Evolutionary conservation across 208 protist genomes (phyloP), one percentile per base, ranked within the genome.

Genomic region (Leishmania arabica): DNA sequence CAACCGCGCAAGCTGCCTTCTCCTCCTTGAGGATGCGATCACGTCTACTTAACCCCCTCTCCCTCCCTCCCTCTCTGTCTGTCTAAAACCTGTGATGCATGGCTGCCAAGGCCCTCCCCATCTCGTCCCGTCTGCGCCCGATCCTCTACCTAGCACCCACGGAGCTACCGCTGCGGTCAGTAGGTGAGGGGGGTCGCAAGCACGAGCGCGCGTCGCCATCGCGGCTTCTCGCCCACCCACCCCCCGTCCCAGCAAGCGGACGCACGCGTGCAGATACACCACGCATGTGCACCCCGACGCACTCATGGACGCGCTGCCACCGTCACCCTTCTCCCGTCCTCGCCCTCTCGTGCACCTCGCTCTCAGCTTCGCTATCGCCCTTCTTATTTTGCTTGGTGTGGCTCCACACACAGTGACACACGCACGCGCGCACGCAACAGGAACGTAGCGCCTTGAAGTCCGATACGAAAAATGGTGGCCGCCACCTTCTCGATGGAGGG

Each of bases 401-500:
- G 8, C 58, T n/a, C 1, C n/a, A 75, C 21, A 37, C 45, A 75
- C 47, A 31, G 15, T n/a, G 13, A 75, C 54, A 78, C 34, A 49
- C 73, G 31, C 73, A 77, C 74, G 21, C 53, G 15, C 47, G 45
- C 19, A 34, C 17, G 2, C 17, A 8, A n/a, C 40, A 27, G 6
- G 34, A 69, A 9, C 9, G 45, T 53, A 27, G 21, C n/a, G 37
- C 42, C 13, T 51, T 51, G 27, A 47, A 0, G 47, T 7, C 45
- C 0, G 8, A 49, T 49, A 49, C 45, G 27, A 27, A 9, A 40
- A 27, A 77, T 65, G 74, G 45, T 54, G 74, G 11, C 74, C 56
- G 24, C 54, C 54, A 19, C 77, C 6, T 97, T 94, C 86, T 91
- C 89, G 49, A 79, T 90, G 69, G 90, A 87, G 56, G 74, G 84